Base-by-base conservation (phyloP, 257 asterid species). In the Nicotiana tabacum region DNA sequence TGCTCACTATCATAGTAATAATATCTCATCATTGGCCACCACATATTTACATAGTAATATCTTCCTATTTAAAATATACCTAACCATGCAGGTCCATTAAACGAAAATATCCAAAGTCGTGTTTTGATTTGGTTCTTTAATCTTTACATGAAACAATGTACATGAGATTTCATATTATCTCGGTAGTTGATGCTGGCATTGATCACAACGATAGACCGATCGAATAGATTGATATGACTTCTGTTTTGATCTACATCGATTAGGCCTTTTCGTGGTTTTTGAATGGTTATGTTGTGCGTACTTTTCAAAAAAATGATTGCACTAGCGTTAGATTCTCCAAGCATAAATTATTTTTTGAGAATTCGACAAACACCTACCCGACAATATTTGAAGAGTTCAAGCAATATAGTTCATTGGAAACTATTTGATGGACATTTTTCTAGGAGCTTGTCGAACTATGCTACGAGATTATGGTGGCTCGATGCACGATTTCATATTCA, bases 11-110 rank as follows among this genome's bases (percentile, higher is more conserved):
- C 78, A 70, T 70, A 70, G 60, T 70, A 70, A 43, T 70, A 39
- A 69, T 39, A 69, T 24, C 18, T 69, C 57, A 69, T 69, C 78
- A 72, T 72, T 72, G 78, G 21, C 60, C n/a, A 72, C 48, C 60
- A 39, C 58, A 43, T 2, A 69, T 17, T 43, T 43, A 8, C 51
- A 43, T 43, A 43, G 10, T 43, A 32, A 58, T n/a, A 58, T n/a
- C 9, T 56, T 43, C 78, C n/a, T n/a, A 57, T 70, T 70, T 70
- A 43, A 43, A 21, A 70, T 43, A 43, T 21, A 24, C 78, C 60
- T 72, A 72, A 72, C 78, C 58, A 72, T 24, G 6, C 21, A 11
- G 78, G 60, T 46, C 78, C 60, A 70, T 43, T 6, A 62, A 62
- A 62, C 35, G 18, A 10, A 24, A 62, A 62, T 62, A 61, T 9